Evolutionary conservation across 768 basidiomycete genomes (phyloP), one percentile per base, ranked within the genome.

Genomic region (Hericium coralloides): DNA sequence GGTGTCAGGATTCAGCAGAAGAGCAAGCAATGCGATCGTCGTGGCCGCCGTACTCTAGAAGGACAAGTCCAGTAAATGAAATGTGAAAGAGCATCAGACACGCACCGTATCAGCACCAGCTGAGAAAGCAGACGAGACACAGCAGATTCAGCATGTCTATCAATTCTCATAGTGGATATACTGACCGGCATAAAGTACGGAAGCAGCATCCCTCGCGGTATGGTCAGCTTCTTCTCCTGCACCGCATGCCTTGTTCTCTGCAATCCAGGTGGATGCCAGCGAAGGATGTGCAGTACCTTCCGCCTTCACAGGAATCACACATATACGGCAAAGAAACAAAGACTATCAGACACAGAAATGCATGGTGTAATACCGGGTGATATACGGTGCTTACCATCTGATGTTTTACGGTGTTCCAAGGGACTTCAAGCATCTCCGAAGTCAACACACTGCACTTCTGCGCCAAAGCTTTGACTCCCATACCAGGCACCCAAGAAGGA

Each of bases 1-100:
- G 2, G 55, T 49, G 3, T 57, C 52, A 1, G 59, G 57, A 23
- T 60, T 56, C 23, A 59, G 18, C 9, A 59, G 31, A n/a, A 55
- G 56, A 15, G 58, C 58, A 12, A 59, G 37, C 8, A 55, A 15
- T n/a, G 43, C 38, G 22, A 20, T 37, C 12, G n/a, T 38, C 17
- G 55, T 20, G 12, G 58, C 36, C 18, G 58, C 23, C 9, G 20
- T 43, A 17, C 52, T 53, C 57, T 58, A 17, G 1, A 14, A 50
- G 23, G 12, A 50, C 12, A 10, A 18, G 1, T 50, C 7, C 22
- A 50, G 43, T 20, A 2, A 31, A 3, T 50, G 25, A 25, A n/a
- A 25, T 7, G 15, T 7, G 18, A 12, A 20, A 12, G 12, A 12
- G 18, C 15, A 15, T 17, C 1, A n/a, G 26, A 31, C 31, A 31